phyloP scores from a whole-genome alignment of 306 rosid species.

The Biancaea sappan region DNA sequence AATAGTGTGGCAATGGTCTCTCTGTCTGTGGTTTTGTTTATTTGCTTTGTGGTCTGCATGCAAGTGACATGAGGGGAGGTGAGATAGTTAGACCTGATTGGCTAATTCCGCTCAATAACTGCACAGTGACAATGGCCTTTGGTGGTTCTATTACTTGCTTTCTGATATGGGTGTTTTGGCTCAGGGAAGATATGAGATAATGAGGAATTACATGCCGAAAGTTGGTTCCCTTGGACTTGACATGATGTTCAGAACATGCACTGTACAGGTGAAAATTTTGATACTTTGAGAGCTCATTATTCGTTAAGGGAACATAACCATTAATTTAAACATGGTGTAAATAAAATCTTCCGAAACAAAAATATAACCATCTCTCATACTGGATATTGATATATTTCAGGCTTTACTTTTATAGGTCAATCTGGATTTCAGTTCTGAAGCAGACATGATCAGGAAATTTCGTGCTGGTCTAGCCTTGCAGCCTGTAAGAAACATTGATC shows the following conservation, averaged over 20 bases:
- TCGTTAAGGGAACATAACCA: constrained; percentile 2
- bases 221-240: constrained; percentile 98
- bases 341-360: constrained; percentile 19
- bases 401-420: constrained; percentile 67
- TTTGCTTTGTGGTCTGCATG: not conserved
- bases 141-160: constrained; percentile 30
- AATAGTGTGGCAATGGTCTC: not conserved
- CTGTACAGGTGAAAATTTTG: constrained; percentile 79
- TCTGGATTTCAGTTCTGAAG: constrained; percentile 94
- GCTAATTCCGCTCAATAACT: constrained; percentile 4
- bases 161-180: constrained; percentile 45
- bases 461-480: constrained; percentile 96
- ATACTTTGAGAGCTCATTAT: constrained; percentile 22
- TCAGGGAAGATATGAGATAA: constrained; percentile 93
- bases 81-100: not conserved
- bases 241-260: constrained; percentile 99
- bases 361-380: constrained; percentile 4
- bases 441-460: constrained; percentile 91
- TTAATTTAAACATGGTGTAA: constrained; percentile 31
- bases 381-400: constrained; percentile 26
- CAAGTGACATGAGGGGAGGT: constrained; percentile 2
- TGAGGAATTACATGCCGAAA: constrained; percentile 95
- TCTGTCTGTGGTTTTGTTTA: not conserved
- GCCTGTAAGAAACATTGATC: constrained; percentile 69
- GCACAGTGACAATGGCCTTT: constrained; percentile 21